These are phyloP conservation scores for Inga laurina DNA, from an alignment of 306 rosid species.

Conservation along the genomic window DNA sequence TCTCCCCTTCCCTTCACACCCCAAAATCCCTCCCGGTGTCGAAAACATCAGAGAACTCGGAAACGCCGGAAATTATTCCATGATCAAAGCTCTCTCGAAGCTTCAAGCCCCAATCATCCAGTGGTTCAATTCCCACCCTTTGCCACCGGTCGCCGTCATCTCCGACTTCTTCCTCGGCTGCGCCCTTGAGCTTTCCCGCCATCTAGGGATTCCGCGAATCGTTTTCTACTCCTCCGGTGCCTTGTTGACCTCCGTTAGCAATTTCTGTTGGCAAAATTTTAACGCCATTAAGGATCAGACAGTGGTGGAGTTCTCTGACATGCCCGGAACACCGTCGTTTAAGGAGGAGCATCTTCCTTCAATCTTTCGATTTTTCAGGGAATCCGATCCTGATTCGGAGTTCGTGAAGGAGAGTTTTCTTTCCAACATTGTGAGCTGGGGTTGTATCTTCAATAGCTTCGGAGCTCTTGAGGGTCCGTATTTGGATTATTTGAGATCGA, in stretches of 20 bases:
- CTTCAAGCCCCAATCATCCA: slow-evolving; percentile 40
- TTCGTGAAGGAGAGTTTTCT: slow-evolving; percentile 16
- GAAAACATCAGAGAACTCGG: slow-evolving; percentile 55
- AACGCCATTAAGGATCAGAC: not conserved
- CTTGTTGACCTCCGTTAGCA: not conserved
- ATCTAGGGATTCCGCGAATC: slow-evolving; percentile 42
- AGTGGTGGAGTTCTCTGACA: slow-evolving; percentile 24
- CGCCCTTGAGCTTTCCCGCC: slow-evolving; percentile 40
- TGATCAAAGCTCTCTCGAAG: slow-evolving; percentile 35
- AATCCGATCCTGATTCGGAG: slow-evolving; percentile 35
- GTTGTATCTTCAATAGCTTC: slow-evolving; percentile 37
- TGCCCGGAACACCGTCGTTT: slow-evolving; percentile 47
- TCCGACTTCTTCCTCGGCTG: slow-evolving; percentile 65
- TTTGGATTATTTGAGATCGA: slow-evolving; percentile 29
- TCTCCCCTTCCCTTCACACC: slow-evolving; percentile 59
- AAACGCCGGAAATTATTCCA: slow-evolving; percentile 28
- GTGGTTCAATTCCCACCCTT: slow-evolving; percentile 53
- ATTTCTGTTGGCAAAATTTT: slow-evolving; percentile 16
- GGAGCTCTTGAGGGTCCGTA: slow-evolving; percentile 35
- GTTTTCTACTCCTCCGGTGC: slow-evolving; percentile 33
- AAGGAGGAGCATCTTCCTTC: slow-evolving; percentile 46
- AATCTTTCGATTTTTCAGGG: not conserved
- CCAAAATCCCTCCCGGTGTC: slow-evolving; percentile 40
- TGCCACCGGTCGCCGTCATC: slow-evolving; percentile 54
- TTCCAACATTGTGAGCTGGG: slow-evolving; percentile 44